Base-by-base conservation (phyloP, 352 stramenopile genomes). In the Phytophthora pistaciae region DNA sequence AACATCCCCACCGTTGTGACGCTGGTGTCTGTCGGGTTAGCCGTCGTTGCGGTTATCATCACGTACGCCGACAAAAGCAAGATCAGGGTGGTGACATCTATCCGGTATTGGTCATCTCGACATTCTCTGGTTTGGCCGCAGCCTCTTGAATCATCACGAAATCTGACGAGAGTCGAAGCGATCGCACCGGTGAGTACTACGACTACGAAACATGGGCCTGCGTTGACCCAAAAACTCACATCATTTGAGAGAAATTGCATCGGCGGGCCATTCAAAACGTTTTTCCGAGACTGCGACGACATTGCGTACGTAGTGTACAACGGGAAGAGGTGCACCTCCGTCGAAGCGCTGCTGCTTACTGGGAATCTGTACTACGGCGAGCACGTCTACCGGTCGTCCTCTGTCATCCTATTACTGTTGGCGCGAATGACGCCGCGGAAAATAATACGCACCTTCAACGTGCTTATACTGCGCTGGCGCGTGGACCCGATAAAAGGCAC, bases 1-100 rank as follows among this genome's bases (percentile, higher is more conserved):
- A 72, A 75, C 38, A 60, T 71, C 2, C 46, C 57, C 3, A 20
- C 60, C 3, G 49, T 68, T 3, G 48, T 67, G 16, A 42, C 60
- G 7, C 7, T 77, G 0, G 3, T 63, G 7, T 66, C 64, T 3
- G 10, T 72, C 0, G 25, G n/a, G 11, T 48, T 76, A 14, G 58
- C 53, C 0, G 11, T 72, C 6, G 21, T 64, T 1, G 53, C 69
- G 1, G 38, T 53, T n/a, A 29, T 62, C 25, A 25, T 52, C n/a
- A 3, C 44, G 3, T 52, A 52, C 9, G n/a, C 44, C 3, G 44
- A 52, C 13, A 23, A n/a, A 25, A 52, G 25, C 7, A 52, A 52
- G 44, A 7, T 8, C 5, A 27, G 18, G 7, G 44, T 14, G 1
- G 7, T 27, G 7, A 5, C 44, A 25, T 52, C 44, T 6, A 14